Conservation (phyloP, 148 eudicot genomes). For the Arbutus unedo region DNA sequence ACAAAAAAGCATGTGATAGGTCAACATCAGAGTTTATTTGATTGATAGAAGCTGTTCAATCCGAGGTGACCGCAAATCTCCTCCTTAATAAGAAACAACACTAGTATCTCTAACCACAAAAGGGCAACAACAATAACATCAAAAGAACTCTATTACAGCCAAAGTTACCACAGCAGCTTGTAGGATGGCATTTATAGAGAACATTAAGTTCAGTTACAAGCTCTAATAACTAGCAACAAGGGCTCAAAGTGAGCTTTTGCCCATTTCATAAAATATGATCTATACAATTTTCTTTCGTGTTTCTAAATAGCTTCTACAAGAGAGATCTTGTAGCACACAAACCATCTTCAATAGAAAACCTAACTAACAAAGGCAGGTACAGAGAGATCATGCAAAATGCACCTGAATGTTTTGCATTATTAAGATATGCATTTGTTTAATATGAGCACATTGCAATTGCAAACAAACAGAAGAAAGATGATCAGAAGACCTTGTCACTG, state of each 20-base stretch:
- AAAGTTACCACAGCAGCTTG: neutral
- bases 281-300: neutral
- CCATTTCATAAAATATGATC: neutral
- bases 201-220: too few relatives aligned
- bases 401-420: neutral
- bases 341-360: neutral
- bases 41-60: too few relatives aligned
- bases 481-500: slow-evolving; percentile 24
- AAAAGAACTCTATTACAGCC: slow-evolving; percentile 1
- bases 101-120: neutral
- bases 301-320: neutral
- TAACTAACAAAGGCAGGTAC: too few relatives aligned
- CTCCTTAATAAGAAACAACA: neutral
- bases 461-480: neutral
- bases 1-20: too few relatives aligned
- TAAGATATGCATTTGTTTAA: neutral
- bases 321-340: neutral
- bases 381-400: too few relatives aligned
- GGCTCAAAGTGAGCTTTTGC: too few relatives aligned
- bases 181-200: neutral
- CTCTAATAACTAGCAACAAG: too few relatives aligned
- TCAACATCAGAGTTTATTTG: too few relatives aligned
- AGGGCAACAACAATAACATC: slow-evolving; percentile 4
- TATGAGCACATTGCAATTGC: neutral
- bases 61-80: neutral